These are phyloP conservation scores for Fraxinus greggii DNA, from an alignment of 305 asterid species.

Conservation along the genomic window DNA sequence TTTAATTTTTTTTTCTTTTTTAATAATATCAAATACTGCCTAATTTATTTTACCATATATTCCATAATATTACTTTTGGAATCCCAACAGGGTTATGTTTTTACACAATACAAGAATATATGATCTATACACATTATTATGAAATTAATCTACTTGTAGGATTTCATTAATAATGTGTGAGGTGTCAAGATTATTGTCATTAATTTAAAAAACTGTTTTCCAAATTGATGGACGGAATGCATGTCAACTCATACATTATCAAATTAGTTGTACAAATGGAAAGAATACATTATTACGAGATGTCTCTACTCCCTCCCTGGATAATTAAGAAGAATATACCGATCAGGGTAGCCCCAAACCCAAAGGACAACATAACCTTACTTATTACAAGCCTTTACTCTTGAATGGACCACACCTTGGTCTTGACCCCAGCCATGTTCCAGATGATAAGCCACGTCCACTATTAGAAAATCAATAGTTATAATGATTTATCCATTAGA, in stretches of 20 bases:
- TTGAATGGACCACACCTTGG: slow-evolving; percentile 20
- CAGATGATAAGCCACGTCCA: neutral
- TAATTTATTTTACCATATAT: neutral
- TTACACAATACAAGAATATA: neutral
- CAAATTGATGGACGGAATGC: too few species aligned
- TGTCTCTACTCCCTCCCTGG: neutral
- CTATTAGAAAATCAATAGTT: neutral
- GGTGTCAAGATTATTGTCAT: too few species aligned
- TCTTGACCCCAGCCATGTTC: slow-evolving; percentile 5
- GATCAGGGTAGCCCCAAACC: slow-evolving; percentile 24
- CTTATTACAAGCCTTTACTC: slow-evolving; percentile 27
- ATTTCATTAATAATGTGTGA: too few species aligned
- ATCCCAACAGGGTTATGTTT: neutral
- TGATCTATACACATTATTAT: neutral
- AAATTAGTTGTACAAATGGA: too few species aligned
- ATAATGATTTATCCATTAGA: neutral
- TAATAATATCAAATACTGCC: neutral
- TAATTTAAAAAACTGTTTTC: too few species aligned
- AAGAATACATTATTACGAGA: neutral
- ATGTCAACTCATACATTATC: too few species aligned
- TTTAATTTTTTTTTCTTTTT: neutral
- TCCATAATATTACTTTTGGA: neutral
- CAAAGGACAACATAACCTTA: slow-evolving; percentile 30
- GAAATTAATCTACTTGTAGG: too few species aligned
- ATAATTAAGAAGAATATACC: slow-evolving; percentile 6